Conservation (phyloP, 805 yeast species). For the Suhomyces vadensis region DNA sequence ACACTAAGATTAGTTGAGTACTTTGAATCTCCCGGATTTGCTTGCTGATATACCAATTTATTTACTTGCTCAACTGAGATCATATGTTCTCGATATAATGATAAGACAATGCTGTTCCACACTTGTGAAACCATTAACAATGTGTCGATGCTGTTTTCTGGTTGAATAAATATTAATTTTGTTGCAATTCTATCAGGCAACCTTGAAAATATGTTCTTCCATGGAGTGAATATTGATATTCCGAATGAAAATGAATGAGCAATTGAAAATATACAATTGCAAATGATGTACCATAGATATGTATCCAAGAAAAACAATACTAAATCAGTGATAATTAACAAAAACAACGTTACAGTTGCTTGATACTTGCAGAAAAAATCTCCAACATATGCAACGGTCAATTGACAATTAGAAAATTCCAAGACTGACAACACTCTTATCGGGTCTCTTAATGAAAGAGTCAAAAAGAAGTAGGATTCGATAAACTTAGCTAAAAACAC, state of each 20-base stretch:
- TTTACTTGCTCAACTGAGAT: constrained; percentile 44
- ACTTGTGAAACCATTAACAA: constrained; percentile 15
- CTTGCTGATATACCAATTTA: constrained; percentile 28
- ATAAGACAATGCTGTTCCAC: constrained; percentile 20
- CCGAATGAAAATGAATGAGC: constrained; percentile 33
- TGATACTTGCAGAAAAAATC: constrained; percentile 28
- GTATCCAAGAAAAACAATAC: constrained; percentile 41
- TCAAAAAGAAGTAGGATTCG: constrained; percentile 39
- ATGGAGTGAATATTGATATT: constrained; percentile 38
- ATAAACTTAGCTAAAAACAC: constrained; percentile 36
- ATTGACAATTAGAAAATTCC: constrained; percentile 28
- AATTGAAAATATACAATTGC: constrained; percentile 37
- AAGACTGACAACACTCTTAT: constrained; percentile 29
- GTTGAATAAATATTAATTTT: constrained; percentile 22
- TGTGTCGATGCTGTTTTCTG: constrained; percentile 11
- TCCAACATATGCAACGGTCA: constrained; percentile 25
- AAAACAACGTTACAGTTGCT: constrained; percentile 24
- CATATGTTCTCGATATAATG: constrained; percentile 37
- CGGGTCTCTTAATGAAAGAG: constrained; percentile 37
- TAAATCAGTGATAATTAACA: constrained; percentile 29
- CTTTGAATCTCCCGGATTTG: not conserved
- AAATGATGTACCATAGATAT: constrained; percentile 41
- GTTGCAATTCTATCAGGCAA: constrained; percentile 36
- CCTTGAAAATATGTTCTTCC: constrained; percentile 37
- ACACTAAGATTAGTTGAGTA: constrained; percentile 12